Evolutionary conservation across 495 filamentous ascomycete species (phyloP), one percentile per base, ranked within the genome.

Genomic region (Xylaria nigripes): DNA sequence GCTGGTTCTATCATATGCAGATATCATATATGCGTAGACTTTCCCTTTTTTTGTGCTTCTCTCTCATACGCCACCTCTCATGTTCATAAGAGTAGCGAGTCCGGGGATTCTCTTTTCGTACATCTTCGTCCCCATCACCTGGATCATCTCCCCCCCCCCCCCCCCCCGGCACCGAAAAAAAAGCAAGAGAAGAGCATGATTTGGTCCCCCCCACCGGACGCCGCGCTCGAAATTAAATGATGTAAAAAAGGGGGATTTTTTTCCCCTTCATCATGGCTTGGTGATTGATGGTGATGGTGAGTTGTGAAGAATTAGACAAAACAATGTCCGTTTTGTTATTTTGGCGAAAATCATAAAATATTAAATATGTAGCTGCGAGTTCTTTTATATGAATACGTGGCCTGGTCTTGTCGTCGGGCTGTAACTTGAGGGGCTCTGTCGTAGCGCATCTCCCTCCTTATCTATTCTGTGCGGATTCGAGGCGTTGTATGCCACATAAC

Each of bases 401-500:
- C 55, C 57, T 44, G 61, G 59, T 41, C 55, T 50, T 22, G 50
- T 56, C 44, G 34, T 40, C n/a, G 54, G 61, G 38, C 30, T 50
- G 34, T 64, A 60, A 50, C 55, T 57, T n/a, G 64, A 54, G 18
- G 61, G 57, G 16, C 21, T 48, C 50, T 61, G 60, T 34, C 46
- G 41, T 49, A 24, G 36, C 59, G 49, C 22, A 6, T 54, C 58
- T 65, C 67, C 73, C 69, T 75, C 72, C 53, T 68, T 63, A 59
- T 76, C 75, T 71, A 77, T 74, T 18, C 64, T 72, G 45, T 76
- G 54, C 3, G 72, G 73, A 54, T 77, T 76, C 63, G 74, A 69
- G 23, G 65, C 62, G 16, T 63, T 45, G 34, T 65, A 61, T 40
- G 62, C 45, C 4, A 66, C 60, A 53, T 60, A 60, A 43, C 50